Base-by-base conservation (phyloP, 768 basidiomycete genomes). In the Chalciporus chontae region DNA sequence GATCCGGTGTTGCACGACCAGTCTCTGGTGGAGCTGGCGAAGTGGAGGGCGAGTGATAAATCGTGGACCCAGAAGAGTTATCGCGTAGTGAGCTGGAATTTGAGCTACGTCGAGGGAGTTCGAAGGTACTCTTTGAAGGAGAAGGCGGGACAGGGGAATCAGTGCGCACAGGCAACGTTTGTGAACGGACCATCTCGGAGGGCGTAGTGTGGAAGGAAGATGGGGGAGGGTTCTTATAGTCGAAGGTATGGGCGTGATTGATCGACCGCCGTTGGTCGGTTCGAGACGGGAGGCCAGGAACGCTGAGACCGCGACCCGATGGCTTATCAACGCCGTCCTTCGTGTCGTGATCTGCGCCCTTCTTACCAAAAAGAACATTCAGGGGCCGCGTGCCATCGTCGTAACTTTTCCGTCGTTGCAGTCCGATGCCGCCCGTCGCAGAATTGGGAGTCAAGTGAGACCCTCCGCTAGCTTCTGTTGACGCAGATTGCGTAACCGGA, bases 211-310 rank as follows among this genome's bases (percentile, higher is more conserved):
- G 55, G 19, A 54, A 39, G n/a, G 53, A 37, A 23, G 49, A 37
- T 10, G 58, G 53, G 4, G 41, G 8, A 2, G 41, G 0, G 4
- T 56, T 49, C 13, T 55, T 56, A 31, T 52, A 48, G 18, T 64
- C 71, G 26, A 26, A 6, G 26, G 26, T 60, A 39, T 76, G 62
- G 4, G 63, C 73, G 1, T 83, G 82, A 48, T 80, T 82, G 52
- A 83, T 81, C 4, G 81, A 82, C 18, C 75, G 68, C 11, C 81
- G 69, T 40, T 72, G 76, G 21, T 76, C 77, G 0, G 71, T 67
- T 31, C 76, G 71, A 5, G 66, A 65, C 0, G 69, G 69, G 7
- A 53, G 52, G 15, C 53, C 48, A 38, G 73, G 56, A 43, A 71
- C 59, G 43, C 58, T 51, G 40, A 69, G 60, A 18, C 54, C 60